Evolutionary conservation across 306 rosid species (phyloP), one percentile per base, ranked within the genome.

Genomic region (Psophocarpus tetragonolobus): DNA sequence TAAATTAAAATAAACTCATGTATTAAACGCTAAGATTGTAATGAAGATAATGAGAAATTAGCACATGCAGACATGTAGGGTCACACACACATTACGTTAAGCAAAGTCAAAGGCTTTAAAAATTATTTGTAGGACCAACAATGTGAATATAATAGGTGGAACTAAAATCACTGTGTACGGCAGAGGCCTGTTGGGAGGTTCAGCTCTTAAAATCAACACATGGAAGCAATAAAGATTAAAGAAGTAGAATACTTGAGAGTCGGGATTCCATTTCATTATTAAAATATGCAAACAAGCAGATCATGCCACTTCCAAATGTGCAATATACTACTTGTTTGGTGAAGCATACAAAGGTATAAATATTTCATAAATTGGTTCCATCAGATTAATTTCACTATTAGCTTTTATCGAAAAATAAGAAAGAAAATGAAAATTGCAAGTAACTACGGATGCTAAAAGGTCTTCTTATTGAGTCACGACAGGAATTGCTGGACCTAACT

Each of bases 391-490:
- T 58, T 64, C n/a, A 18, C 8, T 41, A 11, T 29, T 57, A 24
- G 26, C 68, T 72, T 24, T 75, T 32, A 44, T 64, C 20, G 44
- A 65, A 63, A 63, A 38, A 74, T 2, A 61, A n/a, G 45, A 65
- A 63, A 63, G 38, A 68, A 8, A 68, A 6, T 39, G 53, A 68
- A 69, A 57, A 74, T 3, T 82, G 88, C 96, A 90, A 33, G 85
- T 84, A 48, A 83, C 78, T 24, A 93, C 85, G 17, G 93, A 90
- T 71, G 98, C 96, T 73, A 91, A 79, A 80, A 80, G 85, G 80
- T 91, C 98, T 4, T 90, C 51, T 86, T 91, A 93, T 90, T 88
- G 96, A 21, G 98, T 90, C 58, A 91, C 96, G 36, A 91, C 89
- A 68, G 92, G 98, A 50, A 91, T 80, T 77, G 96, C 96, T n/a